Evolutionary conservation across 2,329 filamentous ascomycete genomes (phyloP).

Genomic region (Aspergillus pseudotamarii): DNA sequence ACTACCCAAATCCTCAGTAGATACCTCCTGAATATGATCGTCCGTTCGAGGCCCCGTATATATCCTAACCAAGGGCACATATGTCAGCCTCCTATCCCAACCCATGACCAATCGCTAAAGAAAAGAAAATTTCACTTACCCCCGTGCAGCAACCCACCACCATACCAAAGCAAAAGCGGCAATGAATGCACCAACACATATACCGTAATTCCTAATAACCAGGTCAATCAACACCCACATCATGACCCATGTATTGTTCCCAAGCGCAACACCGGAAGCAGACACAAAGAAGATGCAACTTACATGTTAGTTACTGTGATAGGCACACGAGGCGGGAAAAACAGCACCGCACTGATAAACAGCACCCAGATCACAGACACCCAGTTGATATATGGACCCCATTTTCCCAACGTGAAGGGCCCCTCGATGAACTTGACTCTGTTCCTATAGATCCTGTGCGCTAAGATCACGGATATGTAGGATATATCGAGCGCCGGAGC

Average conservation of each 20-base stretch:
- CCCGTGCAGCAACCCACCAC: constrained; percentile 49
- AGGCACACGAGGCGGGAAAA: constrained; percentile 53
- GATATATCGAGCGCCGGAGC: constrained; percentile 56
- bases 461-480: constrained; percentile 64
- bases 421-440: constrained; percentile 59
- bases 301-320: constrained; percentile 55
- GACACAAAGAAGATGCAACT: constrained; percentile 9
- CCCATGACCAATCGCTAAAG: not conserved
- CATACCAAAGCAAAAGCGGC: constrained; percentile 53
- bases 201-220: constrained; percentile 50
- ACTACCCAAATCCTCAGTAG: constrained; percentile 32
- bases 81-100: constrained; percentile 7
- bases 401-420: constrained; percentile 60
- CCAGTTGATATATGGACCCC: constrained; percentile 58
- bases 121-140: constrained; percentile 35
- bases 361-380: constrained; percentile 63
- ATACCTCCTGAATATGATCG: constrained; percentile 47
- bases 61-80: constrained; percentile 42
- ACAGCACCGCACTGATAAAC: constrained; percentile 65
- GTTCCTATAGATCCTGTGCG: constrained; percentile 57
- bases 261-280: not conserved
- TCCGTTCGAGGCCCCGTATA: constrained; percentile 63
- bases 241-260: too few relatives aligned
- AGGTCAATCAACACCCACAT: not conserved
- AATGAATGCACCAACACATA: constrained; percentile 50